Evolutionary conservation across 2,329 filamentous ascomycete genomes (phyloP).

Genomic region (Fusarium mangiferae): DNA sequence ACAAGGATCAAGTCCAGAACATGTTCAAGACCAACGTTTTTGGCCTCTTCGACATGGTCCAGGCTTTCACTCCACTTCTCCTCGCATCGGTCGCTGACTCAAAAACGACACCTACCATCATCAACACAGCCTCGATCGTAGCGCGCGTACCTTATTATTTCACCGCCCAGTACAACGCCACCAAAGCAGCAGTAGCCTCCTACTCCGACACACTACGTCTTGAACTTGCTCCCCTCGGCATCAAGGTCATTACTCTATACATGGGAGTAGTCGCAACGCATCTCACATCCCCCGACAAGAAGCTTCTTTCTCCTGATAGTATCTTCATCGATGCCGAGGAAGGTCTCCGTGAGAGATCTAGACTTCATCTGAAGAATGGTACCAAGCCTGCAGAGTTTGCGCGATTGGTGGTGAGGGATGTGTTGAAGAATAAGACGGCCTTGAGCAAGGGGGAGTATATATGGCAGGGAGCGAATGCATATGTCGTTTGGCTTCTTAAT

Average conservation of each 20-base stretch:
- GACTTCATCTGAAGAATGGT: background rate
- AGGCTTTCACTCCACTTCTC: background rate
- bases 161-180: conserved; percentile 11
- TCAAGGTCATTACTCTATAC: background rate
- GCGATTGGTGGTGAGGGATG: background rate
- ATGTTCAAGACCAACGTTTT: background rate
- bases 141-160: background rate
- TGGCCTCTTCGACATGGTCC: conserved; percentile 15
- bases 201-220: conserved; percentile 28
- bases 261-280: conserved; percentile 18
- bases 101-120: background rate
- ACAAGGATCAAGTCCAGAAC: background rate
- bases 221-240: background rate
- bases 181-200: conserved; percentile 4
- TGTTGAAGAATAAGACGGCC: background rate
- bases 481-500: conserved; percentile 12
- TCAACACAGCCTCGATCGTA: conserved; percentile 9
- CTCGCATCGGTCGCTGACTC: background rate
- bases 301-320: rapidly evolving
- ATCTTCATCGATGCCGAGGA: conserved; percentile 1
- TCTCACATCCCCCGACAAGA: background rate
- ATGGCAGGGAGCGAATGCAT: background rate
- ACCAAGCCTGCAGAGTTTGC: conserved; percentile 2
- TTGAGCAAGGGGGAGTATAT: background rate
- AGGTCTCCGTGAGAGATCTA: background rate